phyloP scores from a whole-genome alignment of 306 rosid genomes.

The Malus sylvestris region DNA sequence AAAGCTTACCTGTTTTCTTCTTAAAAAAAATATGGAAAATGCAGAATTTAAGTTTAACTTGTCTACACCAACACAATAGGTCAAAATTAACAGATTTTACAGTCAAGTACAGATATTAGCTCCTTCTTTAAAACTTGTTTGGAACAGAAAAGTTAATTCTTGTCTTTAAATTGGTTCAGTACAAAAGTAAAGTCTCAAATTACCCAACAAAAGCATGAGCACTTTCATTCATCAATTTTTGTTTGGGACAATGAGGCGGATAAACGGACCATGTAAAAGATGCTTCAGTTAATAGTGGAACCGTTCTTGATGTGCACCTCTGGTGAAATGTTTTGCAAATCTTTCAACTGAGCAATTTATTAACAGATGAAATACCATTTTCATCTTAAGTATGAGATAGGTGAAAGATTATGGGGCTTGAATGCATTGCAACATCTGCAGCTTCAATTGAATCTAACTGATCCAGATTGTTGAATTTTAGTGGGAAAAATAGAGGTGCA shows the following conservation, averaged over 20 bases:
- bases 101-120: background rate
- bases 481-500: background rate
- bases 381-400: background rate
- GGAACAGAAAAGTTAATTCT: background rate
- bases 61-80: background rate
- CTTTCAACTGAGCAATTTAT: background rate
- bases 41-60: background rate
- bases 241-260: background rate
- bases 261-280: background rate
- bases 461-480: background rate
- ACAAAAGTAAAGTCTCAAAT: background rate
- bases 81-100: background rate
- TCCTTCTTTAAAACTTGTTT: background rate
- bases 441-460: background rate
- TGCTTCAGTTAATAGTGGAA: background rate
- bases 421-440: constrained; percentile 1
- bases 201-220: background rate
- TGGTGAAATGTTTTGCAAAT: background rate
- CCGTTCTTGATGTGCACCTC: background rate
- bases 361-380: background rate
- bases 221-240: background rate
- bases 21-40: background rate
- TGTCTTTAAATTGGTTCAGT: background rate
- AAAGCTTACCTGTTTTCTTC: background rate
- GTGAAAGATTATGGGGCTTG: background rate